These are phyloP conservation scores for Globisporangium polare DNA, from an alignment of 352 stramenopile species.

Conservation along the genomic window DNA sequence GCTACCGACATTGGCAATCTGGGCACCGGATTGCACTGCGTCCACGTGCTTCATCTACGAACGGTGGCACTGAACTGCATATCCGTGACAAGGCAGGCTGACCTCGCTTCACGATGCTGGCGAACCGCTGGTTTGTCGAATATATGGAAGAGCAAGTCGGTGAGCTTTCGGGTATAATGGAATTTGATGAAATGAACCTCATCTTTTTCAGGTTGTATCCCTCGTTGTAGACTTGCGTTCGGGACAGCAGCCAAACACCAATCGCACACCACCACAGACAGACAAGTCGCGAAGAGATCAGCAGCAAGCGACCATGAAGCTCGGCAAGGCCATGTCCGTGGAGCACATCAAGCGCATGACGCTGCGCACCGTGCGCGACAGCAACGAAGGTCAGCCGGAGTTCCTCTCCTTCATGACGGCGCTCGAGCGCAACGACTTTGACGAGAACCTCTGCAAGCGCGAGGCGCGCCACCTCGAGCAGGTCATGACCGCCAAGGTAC, in stretches of 20 bases:
- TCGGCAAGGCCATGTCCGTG: conserved; percentile 70
- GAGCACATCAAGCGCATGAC: conserved; percentile 91
- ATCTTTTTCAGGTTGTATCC: background rate
- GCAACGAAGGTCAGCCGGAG: conserved; percentile 72
- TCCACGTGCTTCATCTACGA: no score
- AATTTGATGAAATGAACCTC: background rate
- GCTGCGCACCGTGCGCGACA: conserved; percentile 77
- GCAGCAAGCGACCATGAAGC: conserved; percentile 53
- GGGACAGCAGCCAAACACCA: conserved; percentile 14
- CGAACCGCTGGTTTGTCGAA: no score
- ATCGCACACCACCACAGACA: conserved; percentile 9
- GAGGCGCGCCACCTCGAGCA: conserved; percentile 76
- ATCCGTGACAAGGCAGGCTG: no score
- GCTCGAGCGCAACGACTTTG: conserved; percentile 81
- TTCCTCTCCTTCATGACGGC: conserved; percentile 81
- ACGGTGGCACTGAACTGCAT: no score
- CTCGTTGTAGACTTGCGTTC: background rate
- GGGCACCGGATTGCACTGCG: no score
- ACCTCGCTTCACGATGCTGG: no score
- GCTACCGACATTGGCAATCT: no score
- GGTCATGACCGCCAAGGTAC: conserved; percentile 71
- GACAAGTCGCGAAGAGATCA: conserved; percentile 3
- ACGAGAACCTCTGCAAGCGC: conserved; percentile 79
- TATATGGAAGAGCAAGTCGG: no score
- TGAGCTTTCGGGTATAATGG: no score